Conservation (phyloP, 164 flowering plant species). For the Aristolochia fimbriata region DNA sequence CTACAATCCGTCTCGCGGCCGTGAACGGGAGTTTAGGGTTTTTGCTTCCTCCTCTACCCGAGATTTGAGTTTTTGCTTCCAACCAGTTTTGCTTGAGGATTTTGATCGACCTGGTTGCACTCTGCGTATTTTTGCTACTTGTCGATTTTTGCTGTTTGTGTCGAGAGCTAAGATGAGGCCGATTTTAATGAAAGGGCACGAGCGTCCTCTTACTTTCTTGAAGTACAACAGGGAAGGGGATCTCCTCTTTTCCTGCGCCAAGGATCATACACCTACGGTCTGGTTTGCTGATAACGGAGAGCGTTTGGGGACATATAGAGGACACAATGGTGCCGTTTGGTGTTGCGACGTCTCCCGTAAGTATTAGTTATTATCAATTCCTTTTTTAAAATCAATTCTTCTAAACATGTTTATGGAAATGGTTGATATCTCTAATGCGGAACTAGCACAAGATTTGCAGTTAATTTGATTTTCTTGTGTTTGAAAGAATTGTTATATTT, state of each 20-base stretch:
- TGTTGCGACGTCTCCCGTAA: constrained; percentile 77
- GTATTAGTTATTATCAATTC: background rate
- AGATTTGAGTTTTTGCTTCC: too few species aligned
- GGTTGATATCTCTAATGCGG: too few species aligned
- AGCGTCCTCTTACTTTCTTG: constrained; percentile 77
- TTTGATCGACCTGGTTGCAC: too few species aligned
- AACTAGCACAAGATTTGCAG: too few species aligned
- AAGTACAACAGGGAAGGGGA: constrained; percentile 90
- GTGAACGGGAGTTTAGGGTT: too few species aligned
- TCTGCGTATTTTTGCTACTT: too few species aligned
- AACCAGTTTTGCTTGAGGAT: too few species aligned
- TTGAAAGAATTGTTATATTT: too few species aligned
- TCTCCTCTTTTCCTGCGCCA: constrained; percentile 90
- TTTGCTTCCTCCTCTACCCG: too few species aligned
- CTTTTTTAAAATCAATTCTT: background rate
- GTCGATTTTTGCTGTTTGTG: background rate
- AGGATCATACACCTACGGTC: constrained; percentile 79
- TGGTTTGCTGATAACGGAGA: constrained; percentile 96
- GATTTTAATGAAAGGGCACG: constrained; percentile 94
- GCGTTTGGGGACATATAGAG: constrained; percentile 78
- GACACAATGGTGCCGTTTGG: constrained; percentile 97
- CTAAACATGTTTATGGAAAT: too few species aligned
- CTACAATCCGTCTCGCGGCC: too few species aligned
- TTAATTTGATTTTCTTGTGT: too few species aligned
- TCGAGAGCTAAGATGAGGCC: constrained; percentile 54